Conservation (phyloP, 306 rosid genomes). For the Prunus dulcis region DNA sequence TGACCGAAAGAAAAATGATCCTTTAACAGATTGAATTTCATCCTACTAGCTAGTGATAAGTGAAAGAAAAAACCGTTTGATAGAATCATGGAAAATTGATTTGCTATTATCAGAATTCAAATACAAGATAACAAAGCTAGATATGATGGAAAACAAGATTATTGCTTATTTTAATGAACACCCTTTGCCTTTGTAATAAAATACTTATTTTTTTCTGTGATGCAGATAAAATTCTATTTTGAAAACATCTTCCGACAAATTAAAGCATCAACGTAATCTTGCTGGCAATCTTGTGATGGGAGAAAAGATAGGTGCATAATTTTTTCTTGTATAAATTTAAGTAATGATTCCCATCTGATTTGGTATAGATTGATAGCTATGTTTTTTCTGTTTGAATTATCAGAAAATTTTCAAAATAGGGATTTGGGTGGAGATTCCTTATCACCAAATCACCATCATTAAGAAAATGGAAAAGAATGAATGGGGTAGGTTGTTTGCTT, state of each 20-base stretch:
- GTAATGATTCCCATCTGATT: background rate
- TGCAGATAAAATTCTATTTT: background rate
- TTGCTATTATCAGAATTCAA: too few relatives aligned
- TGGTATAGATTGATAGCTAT: background rate
- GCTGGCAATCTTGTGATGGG: constrained; percentile 7
- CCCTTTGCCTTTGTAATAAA: background rate
- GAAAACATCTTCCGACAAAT: constrained; percentile 16
- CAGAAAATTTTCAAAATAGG: background rate
- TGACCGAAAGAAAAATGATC: too few relatives aligned
- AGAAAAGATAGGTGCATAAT: constrained; percentile 16
- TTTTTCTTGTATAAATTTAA: background rate
- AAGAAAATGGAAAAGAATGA: background rate
- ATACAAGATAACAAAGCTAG: too few relatives aligned
- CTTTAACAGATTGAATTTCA: too few relatives aligned
- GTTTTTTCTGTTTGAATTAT: background rate
- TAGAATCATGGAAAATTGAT: too few relatives aligned
- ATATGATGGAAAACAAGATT: background rate
- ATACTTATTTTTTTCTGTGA: too few relatives aligned
- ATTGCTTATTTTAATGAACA: background rate
- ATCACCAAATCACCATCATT: background rate
- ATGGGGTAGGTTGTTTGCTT: background rate
- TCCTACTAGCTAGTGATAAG: too few relatives aligned
- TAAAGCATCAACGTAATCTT: constrained; percentile 10
- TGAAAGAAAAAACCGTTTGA: too few relatives aligned
- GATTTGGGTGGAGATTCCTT: background rate